phyloP scores from a whole-genome alignment of 495 filamentous ascomycete genomes.

The Talaromyces stipitatus region DNA sequence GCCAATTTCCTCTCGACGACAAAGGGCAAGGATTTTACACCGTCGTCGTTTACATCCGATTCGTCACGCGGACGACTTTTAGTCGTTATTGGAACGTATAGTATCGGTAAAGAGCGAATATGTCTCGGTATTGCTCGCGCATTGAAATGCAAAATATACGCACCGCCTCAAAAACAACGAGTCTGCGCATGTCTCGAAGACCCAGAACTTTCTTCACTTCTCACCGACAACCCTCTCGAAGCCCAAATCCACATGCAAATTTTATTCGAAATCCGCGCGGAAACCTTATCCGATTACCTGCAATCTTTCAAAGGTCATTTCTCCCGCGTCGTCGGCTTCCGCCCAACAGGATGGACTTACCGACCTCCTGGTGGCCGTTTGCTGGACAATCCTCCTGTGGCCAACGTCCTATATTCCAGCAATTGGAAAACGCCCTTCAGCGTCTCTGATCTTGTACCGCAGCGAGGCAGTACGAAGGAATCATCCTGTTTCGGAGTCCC shows the following conservation, averaged over 20 bases:
- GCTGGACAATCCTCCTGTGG: slow-evolving; percentile 55
- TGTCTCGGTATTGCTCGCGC: slow-evolving; percentile 87
- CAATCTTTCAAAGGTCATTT: slow-evolving; percentile 69
- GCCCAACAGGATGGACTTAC: slow-evolving; percentile 89
- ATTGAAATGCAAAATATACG: slow-evolving; percentile 84
- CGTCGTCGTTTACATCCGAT: slow-evolving; percentile 8
- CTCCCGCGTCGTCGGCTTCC: slow-evolving; percentile 79
- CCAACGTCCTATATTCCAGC: slow-evolving; percentile 60
- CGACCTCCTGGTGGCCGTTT: slow-evolving; percentile 58
- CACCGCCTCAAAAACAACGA: slow-evolving; percentile 68
- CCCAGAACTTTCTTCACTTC: slow-evolving; percentile 61
- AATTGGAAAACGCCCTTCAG: slow-evolving; percentile 68
- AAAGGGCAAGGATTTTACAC: slow-evolving; percentile 6
- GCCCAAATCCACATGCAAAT: slow-evolving; percentile 98
- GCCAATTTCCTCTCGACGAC: slow-evolving; percentile 51
- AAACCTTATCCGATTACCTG: slow-evolving; percentile 85
- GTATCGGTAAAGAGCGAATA: slow-evolving; percentile 95
- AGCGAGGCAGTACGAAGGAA: slow-evolving; percentile 68
- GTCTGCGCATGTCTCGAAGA: slow-evolving; percentile 85
- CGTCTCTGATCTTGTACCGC: slow-evolving; percentile 58
- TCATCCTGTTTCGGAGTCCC: slow-evolving; percentile 85
- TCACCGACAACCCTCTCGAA: slow-evolving; percentile 72
- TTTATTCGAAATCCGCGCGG: slow-evolving; percentile 80
- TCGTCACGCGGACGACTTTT: slow-evolving; percentile 58
- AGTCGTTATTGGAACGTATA: slow-evolving; percentile 93